Evolutionary conservation across 306 rosid genomes (phyloP).

Genomic region (Dalbergia cochinchinensis): DNA sequence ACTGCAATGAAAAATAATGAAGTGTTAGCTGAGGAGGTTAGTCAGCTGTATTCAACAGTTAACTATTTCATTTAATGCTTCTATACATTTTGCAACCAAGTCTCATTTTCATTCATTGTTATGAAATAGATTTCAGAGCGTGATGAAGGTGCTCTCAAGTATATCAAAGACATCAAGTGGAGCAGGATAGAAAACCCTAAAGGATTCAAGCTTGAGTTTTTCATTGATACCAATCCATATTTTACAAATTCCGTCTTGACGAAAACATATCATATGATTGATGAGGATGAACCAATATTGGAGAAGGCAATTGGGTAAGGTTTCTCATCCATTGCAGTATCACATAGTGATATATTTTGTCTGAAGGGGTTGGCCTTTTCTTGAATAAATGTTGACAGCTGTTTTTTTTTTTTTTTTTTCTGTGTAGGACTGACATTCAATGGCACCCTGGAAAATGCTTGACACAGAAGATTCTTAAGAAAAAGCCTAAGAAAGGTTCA

Average conservation of each 20-base stretch:
- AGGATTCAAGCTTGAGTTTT: conserved; percentile 92
- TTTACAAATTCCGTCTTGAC: conserved; percentile 81
- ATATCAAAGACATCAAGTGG: conserved; percentile 90
- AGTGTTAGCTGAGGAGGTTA: conserved; percentile 89
- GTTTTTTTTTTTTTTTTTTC: conserved; percentile 37
- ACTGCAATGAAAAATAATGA: conserved; percentile 90
- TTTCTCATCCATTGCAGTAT: neutral
- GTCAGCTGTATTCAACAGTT: conserved; percentile 24
- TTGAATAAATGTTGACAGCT: neutral
- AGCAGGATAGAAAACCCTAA: conserved; percentile 75
- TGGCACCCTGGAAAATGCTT: conserved; percentile 87
- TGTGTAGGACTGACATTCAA: conserved; percentile 82
- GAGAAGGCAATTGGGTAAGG: conserved; percentile 91
- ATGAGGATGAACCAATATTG: conserved; percentile 89
- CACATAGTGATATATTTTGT: neutral
- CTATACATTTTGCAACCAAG: neutral
- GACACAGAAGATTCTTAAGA: conserved; percentile 96
- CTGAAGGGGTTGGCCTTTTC: neutral
- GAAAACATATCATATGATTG: conserved; percentile 90
- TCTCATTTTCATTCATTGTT: neutral
- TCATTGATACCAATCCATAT: conserved; percentile 77
- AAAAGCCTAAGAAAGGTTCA: conserved; percentile 96
- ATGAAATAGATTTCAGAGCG: conserved; percentile 80
- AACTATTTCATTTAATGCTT: neutral
- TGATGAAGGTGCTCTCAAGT: conserved; percentile 90